Base-by-base conservation (phyloP, 192 early-diverging fungal genomes). In the Coemansia sp. region DNA sequence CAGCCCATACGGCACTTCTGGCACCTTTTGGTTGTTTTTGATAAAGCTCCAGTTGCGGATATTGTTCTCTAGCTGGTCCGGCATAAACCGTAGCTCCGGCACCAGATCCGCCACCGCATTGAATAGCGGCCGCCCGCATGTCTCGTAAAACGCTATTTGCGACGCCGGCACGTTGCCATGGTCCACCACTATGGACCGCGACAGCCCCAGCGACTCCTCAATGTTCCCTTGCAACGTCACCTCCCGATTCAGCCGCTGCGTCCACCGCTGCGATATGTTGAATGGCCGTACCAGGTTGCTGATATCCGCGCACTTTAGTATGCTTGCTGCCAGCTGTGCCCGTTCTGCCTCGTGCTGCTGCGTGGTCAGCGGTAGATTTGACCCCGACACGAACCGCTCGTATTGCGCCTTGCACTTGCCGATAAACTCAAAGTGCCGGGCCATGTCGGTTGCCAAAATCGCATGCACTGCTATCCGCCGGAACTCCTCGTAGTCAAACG, bases 241-340 rank as follows among this genome's bases (percentile, higher is more conserved):
- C 48, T 91, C 89, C 54, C 83, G 78, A 52, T 88, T 69, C 6
- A 91, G 71, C 1, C 86, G 80, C 19, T 82, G 73, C 5, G 87
- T 83, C 89, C 89, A 91, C 45, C 75, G 63, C 59, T 75, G 72
- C 46, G 84, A 84, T 39, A 85, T 83, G 59, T 78, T 82, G 63
- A 88, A 89, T 2, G 87, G 86, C 37, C 89, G 76, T 8, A 86
- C 81, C 51, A 85, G 82, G 65, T 91, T 91, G 59, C 86, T 87
- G 53, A 91, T 88, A 50, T 91, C 89, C 3, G 87, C 87, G 70
- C 89, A 91, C 68, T 91, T 91, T 70, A 91, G 84, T 7, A 91
- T 73, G 11, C 82, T 84, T 26, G 86, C 83, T 9, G 86, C 85
- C 14, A 91, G 65, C 21, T 84, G 74, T 3, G 81, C 55, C 30